Evolutionary conservation across 2,329 filamentous ascomycete genomes (phyloP), one percentile per base, ranked within the genome.

Genomic region (Ceratocystis cubensis): DNA sequence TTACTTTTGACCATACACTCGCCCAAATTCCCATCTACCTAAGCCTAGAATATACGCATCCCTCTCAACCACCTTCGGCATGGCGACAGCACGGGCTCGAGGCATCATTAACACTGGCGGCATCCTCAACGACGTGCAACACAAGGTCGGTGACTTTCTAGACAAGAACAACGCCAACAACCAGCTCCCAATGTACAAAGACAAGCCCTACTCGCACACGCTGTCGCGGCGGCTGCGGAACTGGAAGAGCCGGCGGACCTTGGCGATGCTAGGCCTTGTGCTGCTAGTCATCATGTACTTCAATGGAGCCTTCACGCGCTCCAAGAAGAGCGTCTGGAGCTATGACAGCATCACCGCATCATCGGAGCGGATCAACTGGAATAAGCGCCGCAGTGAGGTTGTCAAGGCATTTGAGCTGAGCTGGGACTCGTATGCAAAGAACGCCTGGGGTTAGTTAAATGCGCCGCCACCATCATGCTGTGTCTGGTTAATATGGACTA

Each of bases 131-230:
- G 80, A 78, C 61, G 79, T 90, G 48, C 79, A 87, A 62, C 82
- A 83, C 71, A 84, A 82, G 69, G 79, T 90, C 45, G 82, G 82
- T 63, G 81, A 80, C 67, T 81, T 91, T 68, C 86, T 92, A 69
- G 83, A 86, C 46, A 82, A 76, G 28, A 75, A 75, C 69, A 72
- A 77, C 44, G 28, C 13, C 69, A 72, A 78, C 75, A 71, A 75
- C 69, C 79, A 84, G 67, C 78, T 99, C 69, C 94, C 94, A 59
- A 92, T 97, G 88, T 99, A 99, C 79, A 99, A 99, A 77, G 94
- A 99, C 78, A 99, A 99, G 75, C 94, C 94, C n/a, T 94, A 89
- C 74, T 80, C 83, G 56, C 78, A 81, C 44, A 56, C 61, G 20
- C 37, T 66, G 61, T 84, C 83, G 69, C 80, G 82, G 71, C 82